Percentiles rank a stretch among this genome's conserved stretches.
Evolutionary conservation across 345 rosid genomes (phyloP).

Genomic region (Eucalyptus pauciflora): DNA sequence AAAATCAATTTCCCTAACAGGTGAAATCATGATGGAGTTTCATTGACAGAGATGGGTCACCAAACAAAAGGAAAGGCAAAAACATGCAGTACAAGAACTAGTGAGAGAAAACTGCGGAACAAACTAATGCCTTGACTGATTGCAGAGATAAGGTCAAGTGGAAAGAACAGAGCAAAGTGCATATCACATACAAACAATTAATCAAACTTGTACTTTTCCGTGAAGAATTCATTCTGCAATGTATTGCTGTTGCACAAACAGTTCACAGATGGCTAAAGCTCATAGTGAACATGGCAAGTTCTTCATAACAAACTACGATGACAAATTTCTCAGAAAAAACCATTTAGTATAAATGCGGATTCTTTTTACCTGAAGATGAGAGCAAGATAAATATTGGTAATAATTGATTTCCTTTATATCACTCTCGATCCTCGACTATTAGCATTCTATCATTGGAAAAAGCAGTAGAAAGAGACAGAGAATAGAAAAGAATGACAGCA

Average conservation of each 20-base stretch:
- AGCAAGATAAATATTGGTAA: not conserved
- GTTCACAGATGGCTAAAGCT: not conserved
- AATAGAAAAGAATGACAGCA: not conserved
- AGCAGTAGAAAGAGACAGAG: not conserved
- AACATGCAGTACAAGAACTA: not conserved
- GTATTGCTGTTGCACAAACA: not conserved
- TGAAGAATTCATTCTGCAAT: not conserved
- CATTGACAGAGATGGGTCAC: constrained; percentile 40
- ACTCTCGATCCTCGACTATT: not conserved
- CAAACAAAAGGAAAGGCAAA: not conserved
- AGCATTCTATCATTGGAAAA: not conserved
- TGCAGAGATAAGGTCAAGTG: not conserved
- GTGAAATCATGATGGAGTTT: constrained; percentile 45
- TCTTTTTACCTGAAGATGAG: not conserved
- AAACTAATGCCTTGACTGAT: not conserved
- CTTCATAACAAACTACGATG: not conserved
- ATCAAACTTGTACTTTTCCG: not conserved
- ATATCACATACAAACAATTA: not conserved
- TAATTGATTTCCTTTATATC: not conserved
- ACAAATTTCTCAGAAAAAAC: not conserved
- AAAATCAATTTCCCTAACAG: constrained; percentile 83
- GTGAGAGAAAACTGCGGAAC: not conserved
- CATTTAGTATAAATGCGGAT: not conserved
- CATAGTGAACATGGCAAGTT: not conserved
- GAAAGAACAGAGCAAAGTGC: not conserved